phyloP scores from a whole-genome alignment of 306 rosid species.

The Macrotyloma uniflorum region DNA sequence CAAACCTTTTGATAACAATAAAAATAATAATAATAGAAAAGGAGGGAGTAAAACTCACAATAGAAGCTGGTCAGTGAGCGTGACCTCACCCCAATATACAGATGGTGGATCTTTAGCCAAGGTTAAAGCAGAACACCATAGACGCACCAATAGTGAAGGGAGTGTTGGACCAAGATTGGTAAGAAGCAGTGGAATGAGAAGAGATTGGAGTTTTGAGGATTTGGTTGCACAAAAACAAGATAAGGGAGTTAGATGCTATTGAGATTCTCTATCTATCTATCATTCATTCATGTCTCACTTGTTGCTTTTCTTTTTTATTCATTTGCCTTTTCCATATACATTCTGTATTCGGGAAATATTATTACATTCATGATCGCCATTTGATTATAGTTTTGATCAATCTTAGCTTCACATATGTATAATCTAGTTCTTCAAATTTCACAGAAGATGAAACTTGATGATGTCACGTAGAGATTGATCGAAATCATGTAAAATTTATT shows the following conservation, averaged over 20 bases:
- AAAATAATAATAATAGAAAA: background rate
- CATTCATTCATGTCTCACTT: background rate
- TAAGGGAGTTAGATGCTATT: slow-evolving; percentile 25
- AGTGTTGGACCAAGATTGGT: slow-evolving; percentile 50
- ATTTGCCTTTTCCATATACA: no score
- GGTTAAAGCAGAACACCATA: slow-evolving; percentile 38
- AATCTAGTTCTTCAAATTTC: background rate
- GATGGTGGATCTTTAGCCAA: background rate
- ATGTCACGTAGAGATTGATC: background rate
- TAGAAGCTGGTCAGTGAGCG: slow-evolving; percentile 62
- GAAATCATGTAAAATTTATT: background rate
- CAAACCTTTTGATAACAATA: background rate
- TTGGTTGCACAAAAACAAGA: slow-evolving; percentile 22
- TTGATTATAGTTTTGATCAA: background rate
- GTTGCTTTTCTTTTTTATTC: no score
- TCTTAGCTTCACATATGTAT: background rate
- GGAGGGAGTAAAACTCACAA: background rate
- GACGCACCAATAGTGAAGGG: slow-evolving; percentile 41
- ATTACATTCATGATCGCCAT: no score
- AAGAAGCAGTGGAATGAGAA: slow-evolving; percentile 73
- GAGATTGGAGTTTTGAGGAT: slow-evolving; percentile 83
- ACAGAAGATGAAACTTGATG: background rate
- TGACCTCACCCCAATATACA: slow-evolving; percentile 14
- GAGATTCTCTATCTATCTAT: background rate
- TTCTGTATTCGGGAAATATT: no score